These are phyloP conservation scores for Trametes versicolor DNA, from an alignment of 1,284 basidiomycete genomes.

Conservation along the genomic window DNA sequence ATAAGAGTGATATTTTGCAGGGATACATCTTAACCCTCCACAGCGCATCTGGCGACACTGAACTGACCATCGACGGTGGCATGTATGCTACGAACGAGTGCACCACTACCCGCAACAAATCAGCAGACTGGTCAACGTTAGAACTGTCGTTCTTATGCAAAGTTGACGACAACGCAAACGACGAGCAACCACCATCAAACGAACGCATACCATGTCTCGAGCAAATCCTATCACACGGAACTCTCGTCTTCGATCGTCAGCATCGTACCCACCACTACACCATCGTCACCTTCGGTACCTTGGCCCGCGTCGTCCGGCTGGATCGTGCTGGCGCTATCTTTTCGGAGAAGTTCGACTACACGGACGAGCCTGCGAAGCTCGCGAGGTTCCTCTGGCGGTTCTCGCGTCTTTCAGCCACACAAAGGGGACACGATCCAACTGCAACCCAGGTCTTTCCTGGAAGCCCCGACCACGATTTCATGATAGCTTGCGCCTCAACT, in stretches of 20 bases:
- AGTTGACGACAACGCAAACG: not conserved
- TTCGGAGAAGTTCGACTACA: constrained; percentile 24
- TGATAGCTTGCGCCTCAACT: too few relatives aligned
- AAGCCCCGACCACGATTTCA: too few relatives aligned
- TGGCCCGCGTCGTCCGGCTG: constrained; percentile 16
- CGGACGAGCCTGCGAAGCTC: constrained; percentile 1
- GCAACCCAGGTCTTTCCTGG: not conserved
- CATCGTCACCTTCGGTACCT: constrained; percentile 8
- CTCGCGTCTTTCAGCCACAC: not conserved
- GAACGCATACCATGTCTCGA: not conserved
- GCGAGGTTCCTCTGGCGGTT: constrained; percentile 21
- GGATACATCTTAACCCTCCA: too few relatives aligned
- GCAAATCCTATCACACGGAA: not conserved
- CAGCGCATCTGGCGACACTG: too few relatives aligned
- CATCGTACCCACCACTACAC: constrained; percentile 13
- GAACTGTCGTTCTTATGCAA: not conserved
- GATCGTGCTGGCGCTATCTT: constrained; percentile 16
- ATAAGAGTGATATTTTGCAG: too few relatives aligned
- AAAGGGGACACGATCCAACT: constrained; percentile 22
- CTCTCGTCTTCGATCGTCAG: constrained; percentile 1
- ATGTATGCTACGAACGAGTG: too few relatives aligned
- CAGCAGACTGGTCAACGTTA: not conserved
- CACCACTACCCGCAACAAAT: too few relatives aligned
- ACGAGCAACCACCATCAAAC: not conserved
- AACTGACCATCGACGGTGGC: too few relatives aligned